Conservation (phyloP, 1,284 basidiomycete genomes). For the Pterula multifida region DNA sequence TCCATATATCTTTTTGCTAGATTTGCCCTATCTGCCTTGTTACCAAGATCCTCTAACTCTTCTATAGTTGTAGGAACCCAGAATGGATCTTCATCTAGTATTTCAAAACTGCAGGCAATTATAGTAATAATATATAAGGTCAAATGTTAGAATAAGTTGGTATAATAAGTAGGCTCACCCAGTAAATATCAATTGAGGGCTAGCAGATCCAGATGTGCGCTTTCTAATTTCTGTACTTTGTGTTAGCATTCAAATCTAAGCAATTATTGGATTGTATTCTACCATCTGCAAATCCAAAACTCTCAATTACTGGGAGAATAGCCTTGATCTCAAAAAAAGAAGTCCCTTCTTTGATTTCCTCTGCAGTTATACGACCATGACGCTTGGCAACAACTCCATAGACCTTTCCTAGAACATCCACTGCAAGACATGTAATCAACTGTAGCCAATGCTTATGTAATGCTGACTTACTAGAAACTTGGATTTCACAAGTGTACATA, state of each 20-base stretch:
- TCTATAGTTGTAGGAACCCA: constrained; percentile 99
- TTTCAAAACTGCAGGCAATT: constrained; percentile 56
- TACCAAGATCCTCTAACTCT: constrained; percentile 93
- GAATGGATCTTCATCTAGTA: constrained; percentile 90
- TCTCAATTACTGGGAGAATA: constrained; percentile 91
- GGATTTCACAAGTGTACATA: constrained; percentile 99
- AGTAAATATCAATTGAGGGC: constrained; percentile 92
- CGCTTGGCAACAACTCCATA: constrained; percentile 91
- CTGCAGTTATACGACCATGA: constrained; percentile 84
- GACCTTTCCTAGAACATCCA: constrained; percentile 95
- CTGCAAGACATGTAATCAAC: constrained; percentile 26
- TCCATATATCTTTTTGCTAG: constrained; percentile 96
- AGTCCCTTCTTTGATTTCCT: constrained; percentile 99
- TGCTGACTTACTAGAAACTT: constrained; percentile 78
- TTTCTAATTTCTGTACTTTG: constrained; percentile 77
- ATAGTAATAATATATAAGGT: not conserved
- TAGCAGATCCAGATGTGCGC: constrained; percentile 91
- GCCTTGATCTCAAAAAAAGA: constrained; percentile 89
- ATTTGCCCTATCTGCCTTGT: constrained; percentile 90
- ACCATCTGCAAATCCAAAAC: constrained; percentile 97
- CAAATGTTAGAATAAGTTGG: not conserved
- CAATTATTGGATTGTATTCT: constrained; percentile 8
- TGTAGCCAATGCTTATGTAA: not conserved
- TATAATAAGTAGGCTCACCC: constrained; percentile 41
- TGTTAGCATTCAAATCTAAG: not conserved